phyloP scores from a whole-genome alignment of 108 stramenopile genomes.

The Mayamaea pseudoterrestris region DNA sequence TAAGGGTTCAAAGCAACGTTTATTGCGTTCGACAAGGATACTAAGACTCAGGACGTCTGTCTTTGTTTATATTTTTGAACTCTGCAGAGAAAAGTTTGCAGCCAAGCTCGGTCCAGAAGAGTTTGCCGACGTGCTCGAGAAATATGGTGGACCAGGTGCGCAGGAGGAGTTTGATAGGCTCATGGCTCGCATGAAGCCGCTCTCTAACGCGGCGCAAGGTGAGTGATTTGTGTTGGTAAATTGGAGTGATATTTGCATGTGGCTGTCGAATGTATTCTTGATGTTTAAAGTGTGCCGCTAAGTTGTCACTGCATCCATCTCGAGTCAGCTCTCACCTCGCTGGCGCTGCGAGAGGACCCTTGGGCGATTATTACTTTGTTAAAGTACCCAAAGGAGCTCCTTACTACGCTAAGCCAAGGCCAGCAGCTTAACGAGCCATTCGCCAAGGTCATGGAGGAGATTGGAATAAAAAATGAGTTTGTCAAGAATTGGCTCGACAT shows the following conservation, averaged over 20 bases:
- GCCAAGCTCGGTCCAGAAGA: conserved; percentile 71
- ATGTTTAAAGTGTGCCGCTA: too few relatives aligned
- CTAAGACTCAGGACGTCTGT: too few relatives aligned
- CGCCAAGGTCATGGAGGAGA: conserved; percentile 48
- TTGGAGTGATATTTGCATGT: too few relatives aligned
- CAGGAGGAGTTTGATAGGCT: conserved; percentile 59
- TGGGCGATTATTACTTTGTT: conserved; percentile 49
- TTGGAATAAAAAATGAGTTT: conserved; percentile 71
- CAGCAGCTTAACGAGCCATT: conserved; percentile 55
- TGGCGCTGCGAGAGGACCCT: conserved; percentile 52
- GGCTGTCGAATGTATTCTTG: too few relatives aligned
- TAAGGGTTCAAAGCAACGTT: too few relatives aligned
- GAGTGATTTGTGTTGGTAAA: too few relatives aligned
- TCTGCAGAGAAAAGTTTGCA: conserved; percentile 65
- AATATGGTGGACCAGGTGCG: conserved; percentile 59
- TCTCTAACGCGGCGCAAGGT: conserved; percentile 58
- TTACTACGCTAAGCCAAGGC: conserved; percentile 48
- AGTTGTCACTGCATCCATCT: too few relatives aligned
- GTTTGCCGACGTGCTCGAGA: conserved; percentile 46
- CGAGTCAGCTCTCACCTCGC: conserved; percentile 57
- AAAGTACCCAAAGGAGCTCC: conserved; percentile 55
- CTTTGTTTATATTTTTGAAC: too few relatives aligned
- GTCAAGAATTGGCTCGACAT: conserved; percentile 85
- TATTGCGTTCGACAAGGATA: too few relatives aligned
- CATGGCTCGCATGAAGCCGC: conserved; percentile 50